Conservation (phyloP, 805 yeast species). For the Zygoascus flipseniorum region DNA sequence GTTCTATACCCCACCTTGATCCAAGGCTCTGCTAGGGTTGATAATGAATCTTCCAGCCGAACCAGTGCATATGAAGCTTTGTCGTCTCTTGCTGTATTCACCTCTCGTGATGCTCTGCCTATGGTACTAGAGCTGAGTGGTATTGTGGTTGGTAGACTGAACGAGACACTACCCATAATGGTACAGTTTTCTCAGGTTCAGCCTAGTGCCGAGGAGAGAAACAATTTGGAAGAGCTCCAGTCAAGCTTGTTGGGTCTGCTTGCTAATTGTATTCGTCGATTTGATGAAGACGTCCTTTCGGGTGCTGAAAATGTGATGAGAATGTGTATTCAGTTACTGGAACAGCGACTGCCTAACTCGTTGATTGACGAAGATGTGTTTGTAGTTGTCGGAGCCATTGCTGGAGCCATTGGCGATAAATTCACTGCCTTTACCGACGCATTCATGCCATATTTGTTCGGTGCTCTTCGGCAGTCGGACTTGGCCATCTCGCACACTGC, state of each 20-base stretch:
- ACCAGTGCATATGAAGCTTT: constrained; percentile 97
- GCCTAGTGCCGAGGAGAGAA: constrained; percentile 54
- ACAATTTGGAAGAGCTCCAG: constrained; percentile 81
- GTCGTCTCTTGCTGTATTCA: constrained; percentile 67
- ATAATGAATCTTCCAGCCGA: constrained; percentile 80
- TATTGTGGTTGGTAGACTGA: constrained; percentile 65
- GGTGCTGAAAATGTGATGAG: constrained; percentile 84
- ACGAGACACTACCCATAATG: constrained; percentile 53
- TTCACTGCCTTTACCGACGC: constrained; percentile 73
- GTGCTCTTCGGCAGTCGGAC: constrained; percentile 74
- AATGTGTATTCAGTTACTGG: constrained; percentile 64
- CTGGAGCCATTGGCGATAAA: constrained; percentile 63
- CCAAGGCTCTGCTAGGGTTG: constrained; percentile 58
- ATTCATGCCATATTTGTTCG: constrained; percentile 70
- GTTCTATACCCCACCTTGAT: constrained; percentile 62
- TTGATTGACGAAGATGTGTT: constrained; percentile 90
- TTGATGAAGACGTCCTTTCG: constrained; percentile 50
- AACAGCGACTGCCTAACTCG: constrained; percentile 55
- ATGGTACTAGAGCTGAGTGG: constrained; percentile 65
- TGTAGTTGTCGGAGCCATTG: constrained; percentile 84
- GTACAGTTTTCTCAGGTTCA: constrained; percentile 39
- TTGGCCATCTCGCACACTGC: constrained; percentile 82
- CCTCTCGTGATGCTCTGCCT: constrained; percentile 62
- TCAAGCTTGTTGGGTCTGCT: constrained; percentile 65
- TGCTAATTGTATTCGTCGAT: constrained; percentile 77